Percentiles rank a stretch among this genome's conserved stretches.
Evolutionary conservation across 768 basidiomycete genomes (phyloP).

Genomic region (Lepiota venenata): DNA sequence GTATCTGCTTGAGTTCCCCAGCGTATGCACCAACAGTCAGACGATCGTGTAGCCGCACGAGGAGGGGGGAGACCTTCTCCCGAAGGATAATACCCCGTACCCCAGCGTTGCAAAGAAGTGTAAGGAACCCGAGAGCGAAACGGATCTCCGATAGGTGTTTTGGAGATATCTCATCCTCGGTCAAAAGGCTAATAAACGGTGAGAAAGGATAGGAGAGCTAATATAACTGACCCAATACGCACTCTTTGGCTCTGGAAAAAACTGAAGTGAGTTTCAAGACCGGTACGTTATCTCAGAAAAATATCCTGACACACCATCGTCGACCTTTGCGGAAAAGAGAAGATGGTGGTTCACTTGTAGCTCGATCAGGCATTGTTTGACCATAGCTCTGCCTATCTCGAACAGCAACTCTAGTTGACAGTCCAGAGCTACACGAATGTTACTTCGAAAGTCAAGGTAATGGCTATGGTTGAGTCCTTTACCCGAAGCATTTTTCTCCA

Average conservation of each 20-base stretch:
- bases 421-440: background rate
- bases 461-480: background rate
- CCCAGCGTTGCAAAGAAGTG: constrained; percentile 5
- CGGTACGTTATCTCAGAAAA: background rate
- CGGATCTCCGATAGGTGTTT: constrained; percentile 4
- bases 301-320: background rate
- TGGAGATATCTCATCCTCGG: background rate
- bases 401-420: constrained; percentile 1
- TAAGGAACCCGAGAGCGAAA: constrained; percentile 8
- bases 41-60: background rate
- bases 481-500: background rate
- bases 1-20: background rate
- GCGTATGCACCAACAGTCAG: background rate
- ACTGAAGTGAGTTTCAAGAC: background rate
- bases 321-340: constrained; percentile 2
- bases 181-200: background rate
- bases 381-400: background rate
- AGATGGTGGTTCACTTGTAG: background rate
- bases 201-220: background rate
- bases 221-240: background rate
- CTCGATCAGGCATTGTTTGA: constrained; percentile 2
- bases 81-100: constrained; percentile 9
- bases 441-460: background rate
- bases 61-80: constrained; percentile 10
- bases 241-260: constrained; percentile 2